Evolutionary conservation across 1,139 yeast species (phyloP).

Genomic region (Candida pseudoviswanathii): DNA sequence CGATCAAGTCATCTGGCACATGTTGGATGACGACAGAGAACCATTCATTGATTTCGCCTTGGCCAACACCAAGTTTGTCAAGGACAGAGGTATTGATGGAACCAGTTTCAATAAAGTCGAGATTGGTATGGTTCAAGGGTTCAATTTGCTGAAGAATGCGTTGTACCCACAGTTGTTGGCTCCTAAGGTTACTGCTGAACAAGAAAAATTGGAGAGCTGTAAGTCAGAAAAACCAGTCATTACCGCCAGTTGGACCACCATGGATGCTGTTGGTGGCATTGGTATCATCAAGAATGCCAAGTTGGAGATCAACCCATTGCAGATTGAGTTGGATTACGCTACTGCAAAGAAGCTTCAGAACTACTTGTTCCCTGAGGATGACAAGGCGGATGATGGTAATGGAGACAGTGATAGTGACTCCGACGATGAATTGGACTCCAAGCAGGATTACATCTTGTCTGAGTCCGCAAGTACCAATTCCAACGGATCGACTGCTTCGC

Average conservation of each 20-base stretch:
- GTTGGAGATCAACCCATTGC: constrained; percentile 66
- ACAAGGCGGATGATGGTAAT: constrained; percentile 15
- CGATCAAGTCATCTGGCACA: constrained; percentile 73
- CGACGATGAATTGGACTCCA: constrained; percentile 1
- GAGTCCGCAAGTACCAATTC: constrained; percentile 6
- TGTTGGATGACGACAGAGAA: constrained; percentile 57
- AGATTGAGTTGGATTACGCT: constrained; percentile 69
- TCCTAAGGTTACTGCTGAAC: constrained; percentile 40
- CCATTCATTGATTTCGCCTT: constrained; percentile 78
- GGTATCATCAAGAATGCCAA: constrained; percentile 51
- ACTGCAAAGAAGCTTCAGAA: constrained; percentile 64
- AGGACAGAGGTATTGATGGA: constrained; percentile 56
- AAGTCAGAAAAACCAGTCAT: constrained; percentile 40
- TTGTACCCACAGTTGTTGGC: constrained; percentile 72
- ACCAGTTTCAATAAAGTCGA: constrained; percentile 63
- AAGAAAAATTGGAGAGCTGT: constrained; percentile 10
- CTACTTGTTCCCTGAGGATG: constrained; percentile 63
- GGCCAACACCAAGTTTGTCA: constrained; percentile 61
- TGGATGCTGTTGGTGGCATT: constrained; percentile 87
- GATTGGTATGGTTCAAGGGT: constrained; percentile 67
- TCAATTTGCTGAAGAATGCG: constrained; percentile 63
- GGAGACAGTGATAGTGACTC: constrained; percentile 6
- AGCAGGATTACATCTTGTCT: not conserved
- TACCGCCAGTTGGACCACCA: constrained; percentile 67
- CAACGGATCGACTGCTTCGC: not conserved